These are phyloP conservation scores for Lipomyces spencermartinsiae DNA, from an alignment of 805 yeast genomes.

Conservation along the genomic window DNA sequence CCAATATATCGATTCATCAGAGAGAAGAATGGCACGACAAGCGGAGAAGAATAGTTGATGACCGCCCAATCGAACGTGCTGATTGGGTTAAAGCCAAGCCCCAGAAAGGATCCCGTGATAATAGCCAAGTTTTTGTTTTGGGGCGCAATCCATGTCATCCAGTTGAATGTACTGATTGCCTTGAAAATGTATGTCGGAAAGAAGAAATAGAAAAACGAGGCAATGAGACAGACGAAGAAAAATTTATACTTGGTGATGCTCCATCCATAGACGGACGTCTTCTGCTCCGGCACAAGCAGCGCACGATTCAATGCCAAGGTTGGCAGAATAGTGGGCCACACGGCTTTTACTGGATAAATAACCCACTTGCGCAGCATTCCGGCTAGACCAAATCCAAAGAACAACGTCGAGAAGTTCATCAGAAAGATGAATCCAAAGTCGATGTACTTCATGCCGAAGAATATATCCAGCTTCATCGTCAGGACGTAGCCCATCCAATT, in stretches of 20 bases:
- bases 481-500: constrained; percentile 10
- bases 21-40: constrained; percentile 63
- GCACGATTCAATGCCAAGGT: constrained; percentile 58
- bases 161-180: constrained; percentile 47
- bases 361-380: constrained; percentile 65
- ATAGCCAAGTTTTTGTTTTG: constrained; percentile 64
- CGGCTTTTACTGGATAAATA: constrained; percentile 65
- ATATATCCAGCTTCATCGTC: not conserved
- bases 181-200: constrained; percentile 65
- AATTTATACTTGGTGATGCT: constrained; percentile 58
- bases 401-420: constrained; percentile 57
- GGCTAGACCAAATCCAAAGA: constrained; percentile 70
- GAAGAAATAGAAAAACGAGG: constrained; percentile 59
- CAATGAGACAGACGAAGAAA: constrained; percentile 52
- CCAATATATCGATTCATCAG: constrained; percentile 48
- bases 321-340: constrained; percentile 75
- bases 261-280: constrained; percentile 63
- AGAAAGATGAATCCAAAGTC: constrained; percentile 47
- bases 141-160: constrained; percentile 66
- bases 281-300: constrained; percentile 27
- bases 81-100: constrained; percentile 68
- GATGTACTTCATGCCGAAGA: constrained; percentile 16
- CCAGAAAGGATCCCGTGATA: constrained; percentile 65
- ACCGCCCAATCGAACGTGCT: constrained; percentile 68
- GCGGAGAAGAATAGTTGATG: constrained; percentile 57